Evolutionary conservation across 768 basidiomycete genomes (phyloP), one percentile per base, ranked within the genome.

Genomic region (Rhodocollybia butyracea): DNA sequence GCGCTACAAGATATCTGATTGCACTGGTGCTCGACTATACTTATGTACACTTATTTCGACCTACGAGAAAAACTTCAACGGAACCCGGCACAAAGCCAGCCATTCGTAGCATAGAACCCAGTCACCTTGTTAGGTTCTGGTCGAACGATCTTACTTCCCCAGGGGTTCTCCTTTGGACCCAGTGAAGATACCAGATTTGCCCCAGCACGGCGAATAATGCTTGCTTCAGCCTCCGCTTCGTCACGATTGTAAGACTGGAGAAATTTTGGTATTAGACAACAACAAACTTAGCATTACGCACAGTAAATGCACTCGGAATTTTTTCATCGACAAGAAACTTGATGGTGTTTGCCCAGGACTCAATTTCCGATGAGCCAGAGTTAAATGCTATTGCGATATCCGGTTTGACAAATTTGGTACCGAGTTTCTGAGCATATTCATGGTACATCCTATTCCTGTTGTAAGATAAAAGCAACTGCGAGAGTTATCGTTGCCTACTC

Each of bases 301-400:
- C 74, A 6, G 71, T 72, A 52, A 75, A 74, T 0, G 73, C 60
- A 3, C 61, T 64, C 2, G 71, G 68, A 15, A 71, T 66, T 1
- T 62, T 59, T 12, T 57, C 61, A 40, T 66, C 45, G 31, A 64
- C 59, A 6, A 73, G 61, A 50, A 64, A 59, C 4, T 58, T 50
- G 30, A 69, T 62, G 0, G 71, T 69, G 19, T 54, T 34, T 40
- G 58, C 58, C 72, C 71, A 73, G 0, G 63, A 63, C 2, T 50
- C 48, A 0, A 12, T 19, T 7, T 47, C 56, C 38, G 62, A 59
- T 43, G 57, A 57, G 1, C 71, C 71, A 2, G 72, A 70, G 58
- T 74, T 69, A 59, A 74, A 74, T 1, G 72, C 72, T 26, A 73
- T 56, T 0, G 70, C 73, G 10, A 75, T 62, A 38, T 72, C 71